Percentiles rank a stretch among this genome's conserved stretches.
Evolutionary conservation across 192 early-diverging fungal species (phyloP).

Genomic region (Obelidium mucronatum): DNA sequence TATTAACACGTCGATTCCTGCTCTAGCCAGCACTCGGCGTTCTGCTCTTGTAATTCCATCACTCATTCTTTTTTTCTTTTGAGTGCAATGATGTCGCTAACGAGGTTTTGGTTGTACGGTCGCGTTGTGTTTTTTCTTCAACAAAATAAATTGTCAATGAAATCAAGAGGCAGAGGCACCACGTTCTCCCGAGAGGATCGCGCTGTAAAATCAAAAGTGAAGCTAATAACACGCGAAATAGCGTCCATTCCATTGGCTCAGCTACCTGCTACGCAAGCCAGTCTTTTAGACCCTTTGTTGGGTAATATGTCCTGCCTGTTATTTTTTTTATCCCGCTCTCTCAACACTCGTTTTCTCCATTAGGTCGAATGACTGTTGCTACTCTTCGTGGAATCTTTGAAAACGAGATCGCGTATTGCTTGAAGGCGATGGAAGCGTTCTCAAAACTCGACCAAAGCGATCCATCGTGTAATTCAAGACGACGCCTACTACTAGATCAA

Average conservation of each 20-base stretch:
- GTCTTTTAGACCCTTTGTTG: slow-evolving; percentile 24
- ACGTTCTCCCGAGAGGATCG: not conserved
- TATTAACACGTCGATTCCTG: slow-evolving; percentile 42
- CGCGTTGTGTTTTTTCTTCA: too few relatives aligned
- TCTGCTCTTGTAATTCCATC: slow-evolving; percentile 42
- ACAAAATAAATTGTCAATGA: too few relatives aligned
- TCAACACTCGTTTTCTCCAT: not conserved
- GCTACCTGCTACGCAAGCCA: not conserved
- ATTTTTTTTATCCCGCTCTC: not conserved
- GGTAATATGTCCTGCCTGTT: not conserved
- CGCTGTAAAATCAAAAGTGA: slow-evolving; percentile 15
- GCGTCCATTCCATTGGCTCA: slow-evolving; percentile 14
- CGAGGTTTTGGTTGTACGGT: too few relatives aligned
- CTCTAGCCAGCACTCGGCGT: slow-evolving; percentile 30
- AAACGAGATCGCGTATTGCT: slow-evolving; percentile 37
- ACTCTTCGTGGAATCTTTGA: slow-evolving; percentile 38
- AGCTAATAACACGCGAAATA: slow-evolving; percentile 15
- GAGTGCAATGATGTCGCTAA: too few relatives aligned
- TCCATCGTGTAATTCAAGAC: slow-evolving; percentile 35
- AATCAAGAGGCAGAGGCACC: not conserved
- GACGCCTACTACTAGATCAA: slow-evolving; percentile 42
- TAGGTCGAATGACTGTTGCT: slow-evolving; percentile 42
- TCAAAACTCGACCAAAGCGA: slow-evolving; percentile 31
- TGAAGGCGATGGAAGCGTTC: slow-evolving; percentile 40
- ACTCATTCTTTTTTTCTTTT: too few relatives aligned